phyloP scores from a whole-genome alignment of 176 grass and related monocot species.

The Leersia perrieri region DNA sequence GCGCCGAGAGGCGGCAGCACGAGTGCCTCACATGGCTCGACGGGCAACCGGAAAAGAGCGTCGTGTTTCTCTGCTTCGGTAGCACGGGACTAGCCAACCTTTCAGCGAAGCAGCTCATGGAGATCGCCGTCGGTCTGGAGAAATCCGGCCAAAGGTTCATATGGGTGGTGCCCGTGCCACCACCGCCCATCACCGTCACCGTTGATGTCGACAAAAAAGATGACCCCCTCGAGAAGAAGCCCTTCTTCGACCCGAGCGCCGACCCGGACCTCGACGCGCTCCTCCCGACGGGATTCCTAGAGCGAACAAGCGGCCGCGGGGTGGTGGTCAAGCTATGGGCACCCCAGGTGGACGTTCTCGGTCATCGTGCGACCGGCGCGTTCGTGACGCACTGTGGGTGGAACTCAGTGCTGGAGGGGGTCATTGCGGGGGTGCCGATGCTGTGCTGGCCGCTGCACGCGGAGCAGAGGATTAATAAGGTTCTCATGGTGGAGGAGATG shows the following conservation, averaged over 20 bases:
- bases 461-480: slow-evolving; percentile 48
- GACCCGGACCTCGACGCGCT: background rate
- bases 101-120: slow-evolving; percentile 22
- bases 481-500: slow-evolving; percentile 37
- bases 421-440: slow-evolving; percentile 32
- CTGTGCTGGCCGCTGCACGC: slow-evolving; percentile 44
- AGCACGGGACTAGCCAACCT: background rate
- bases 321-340: slow-evolving; percentile 44
- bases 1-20: background rate
- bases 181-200: background rate
- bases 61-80: slow-evolving; percentile 46
- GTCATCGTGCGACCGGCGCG: slow-evolving; percentile 20
- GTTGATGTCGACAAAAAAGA: background rate
- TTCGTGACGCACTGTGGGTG: slow-evolving; percentile 55
- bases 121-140: slow-evolving; percentile 42
- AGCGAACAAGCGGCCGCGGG: slow-evolving; percentile 4
- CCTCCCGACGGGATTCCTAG: slow-evolving; percentile 30
- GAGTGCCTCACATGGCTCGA: slow-evolving; percentile 47
- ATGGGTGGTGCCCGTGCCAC: slow-evolving; percentile 42
- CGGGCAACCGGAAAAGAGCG: slow-evolving; percentile 28
- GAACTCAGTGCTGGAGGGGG: slow-evolving; percentile 39
- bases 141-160: slow-evolving; percentile 37
- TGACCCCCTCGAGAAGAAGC: too few relatives aligned
- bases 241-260: background rate
- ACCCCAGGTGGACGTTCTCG: slow-evolving; percentile 38